Conservation (phyloP, 2,329 filamentous ascomycete species). For the Herpomyces periplanetae region DNA sequence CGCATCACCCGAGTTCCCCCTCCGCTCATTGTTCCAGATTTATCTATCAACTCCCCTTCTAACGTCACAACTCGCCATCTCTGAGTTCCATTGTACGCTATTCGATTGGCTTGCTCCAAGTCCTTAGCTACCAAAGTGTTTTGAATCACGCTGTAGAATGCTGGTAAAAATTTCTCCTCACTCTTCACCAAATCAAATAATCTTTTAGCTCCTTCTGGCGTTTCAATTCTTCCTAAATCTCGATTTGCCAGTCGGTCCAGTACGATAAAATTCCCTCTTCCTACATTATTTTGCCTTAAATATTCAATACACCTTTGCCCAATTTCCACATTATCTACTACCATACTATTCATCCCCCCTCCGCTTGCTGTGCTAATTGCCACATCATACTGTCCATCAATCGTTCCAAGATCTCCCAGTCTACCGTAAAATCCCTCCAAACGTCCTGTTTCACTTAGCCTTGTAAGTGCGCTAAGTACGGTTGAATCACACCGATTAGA, state of each 20-base stretch:
- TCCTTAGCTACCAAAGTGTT: slow-evolving; percentile 79
- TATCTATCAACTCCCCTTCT: slow-evolving; percentile 78
- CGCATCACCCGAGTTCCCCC: slow-evolving; percentile 63
- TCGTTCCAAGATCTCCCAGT: slow-evolving; percentile 66
- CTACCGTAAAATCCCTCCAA: slow-evolving; percentile 91
- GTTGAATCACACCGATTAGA: slow-evolving; percentile 73
- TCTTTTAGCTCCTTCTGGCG: slow-evolving; percentile 61
- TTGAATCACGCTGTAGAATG: slow-evolving; percentile 79
- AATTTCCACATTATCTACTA: slow-evolving; percentile 76
- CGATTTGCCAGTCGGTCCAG: slow-evolving; percentile 46
- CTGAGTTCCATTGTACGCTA: slow-evolving; percentile 69
- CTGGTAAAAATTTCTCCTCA: slow-evolving; percentile 45
- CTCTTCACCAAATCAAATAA: slow-evolving; percentile 80
- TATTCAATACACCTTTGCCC: slow-evolving; percentile 96
- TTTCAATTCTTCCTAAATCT: slow-evolving; percentile 39
- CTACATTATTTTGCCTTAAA: slow-evolving; percentile 79
- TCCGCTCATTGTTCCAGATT: slow-evolving; percentile 93
- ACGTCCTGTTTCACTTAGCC: slow-evolving; percentile 71
- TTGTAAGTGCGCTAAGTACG: slow-evolving; percentile 61
- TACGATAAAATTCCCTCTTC: slow-evolving; percentile 82
- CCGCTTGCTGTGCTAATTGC: slow-evolving; percentile 93
- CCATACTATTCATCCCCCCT: slow-evolving; percentile 67
- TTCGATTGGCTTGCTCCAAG: slow-evolving; percentile 76
- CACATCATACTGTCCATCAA: slow-evolving; percentile 72
- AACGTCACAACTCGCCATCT: slow-evolving; percentile 89